phyloP scores from a whole-genome alignment of 805 yeast genomes.

The Candida corydali region DNA sequence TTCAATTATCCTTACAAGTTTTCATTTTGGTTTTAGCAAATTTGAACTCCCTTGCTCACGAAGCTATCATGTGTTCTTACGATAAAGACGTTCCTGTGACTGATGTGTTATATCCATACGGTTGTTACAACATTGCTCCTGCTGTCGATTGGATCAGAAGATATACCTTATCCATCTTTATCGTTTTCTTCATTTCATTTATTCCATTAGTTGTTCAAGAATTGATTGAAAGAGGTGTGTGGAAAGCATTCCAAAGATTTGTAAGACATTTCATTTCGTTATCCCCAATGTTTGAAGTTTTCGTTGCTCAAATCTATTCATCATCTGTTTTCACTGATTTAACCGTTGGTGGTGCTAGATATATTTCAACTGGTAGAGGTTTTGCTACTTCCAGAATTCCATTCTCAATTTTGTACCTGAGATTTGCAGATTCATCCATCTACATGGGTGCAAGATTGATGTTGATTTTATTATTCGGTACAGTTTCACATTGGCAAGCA shows the following conservation, averaged over 20 bases:
- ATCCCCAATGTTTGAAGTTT: constrained; percentile 76
- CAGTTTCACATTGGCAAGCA: constrained; percentile 85
- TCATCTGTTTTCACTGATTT: constrained; percentile 65
- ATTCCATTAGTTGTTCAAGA: constrained; percentile 77
- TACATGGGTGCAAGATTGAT: constrained; percentile 80
- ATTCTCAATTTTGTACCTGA: constrained; percentile 58
- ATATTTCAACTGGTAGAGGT: constrained; percentile 80
- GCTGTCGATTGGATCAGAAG: constrained; percentile 72
- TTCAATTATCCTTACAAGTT: constrained; percentile 54
- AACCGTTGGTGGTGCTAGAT: constrained; percentile 75
- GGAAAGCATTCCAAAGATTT: constrained; percentile 61
- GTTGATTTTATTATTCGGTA: constrained; percentile 68
- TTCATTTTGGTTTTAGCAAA: constrained; percentile 61
- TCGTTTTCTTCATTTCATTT: constrained; percentile 70
- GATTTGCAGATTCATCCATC: constrained; percentile 76
- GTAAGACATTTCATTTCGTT: constrained; percentile 64
- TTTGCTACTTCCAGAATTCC: constrained; percentile 73
- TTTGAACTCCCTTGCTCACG: constrained; percentile 59
- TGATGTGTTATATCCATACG: constrained; percentile 58
- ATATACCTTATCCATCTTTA: constrained; percentile 67
- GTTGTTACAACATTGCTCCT: constrained; percentile 70
- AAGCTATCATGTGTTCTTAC: constrained; percentile 58
- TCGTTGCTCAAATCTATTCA: constrained; percentile 74
- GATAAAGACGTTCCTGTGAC: constrained; percentile 56
- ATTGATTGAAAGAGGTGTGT: constrained; percentile 69